Percentiles rank a stretch among this genome's conserved stretches.
Conservation (phyloP, 139 green algal species). For the Chlorella sp. region DNA sequence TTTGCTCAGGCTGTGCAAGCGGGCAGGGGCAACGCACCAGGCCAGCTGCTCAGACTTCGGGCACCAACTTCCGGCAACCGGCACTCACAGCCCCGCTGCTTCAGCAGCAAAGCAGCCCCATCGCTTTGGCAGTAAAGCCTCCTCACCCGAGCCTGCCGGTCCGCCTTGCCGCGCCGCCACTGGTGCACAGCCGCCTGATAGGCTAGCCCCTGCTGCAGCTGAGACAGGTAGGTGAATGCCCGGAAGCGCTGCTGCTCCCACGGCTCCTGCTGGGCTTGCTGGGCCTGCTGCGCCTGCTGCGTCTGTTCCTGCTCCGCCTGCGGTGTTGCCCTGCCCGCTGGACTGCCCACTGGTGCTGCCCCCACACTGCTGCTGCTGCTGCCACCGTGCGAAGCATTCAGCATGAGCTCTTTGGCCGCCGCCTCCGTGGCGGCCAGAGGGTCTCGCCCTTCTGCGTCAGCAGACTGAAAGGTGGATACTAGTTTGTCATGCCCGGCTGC, state of each 20-base stretch:
- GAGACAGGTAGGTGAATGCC: slow-evolving; percentile 65
- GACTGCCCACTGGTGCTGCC: too few species aligned
- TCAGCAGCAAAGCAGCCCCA: too few species aligned
- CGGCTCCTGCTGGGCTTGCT: background rate
- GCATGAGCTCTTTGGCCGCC: too few species aligned
- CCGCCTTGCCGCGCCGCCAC: slow-evolving; percentile 70
- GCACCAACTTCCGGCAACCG: too few species aligned
- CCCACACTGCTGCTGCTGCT: slow-evolving; percentile 11
- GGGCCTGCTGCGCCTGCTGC: background rate
- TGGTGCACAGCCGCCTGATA: slow-evolving; percentile 69
- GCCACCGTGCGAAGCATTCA: too few species aligned
- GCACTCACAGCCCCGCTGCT: too few species aligned
- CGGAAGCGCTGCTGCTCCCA: background rate
- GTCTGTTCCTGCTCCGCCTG: background rate
- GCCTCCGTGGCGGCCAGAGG: background rate
- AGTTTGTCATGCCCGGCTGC: background rate
- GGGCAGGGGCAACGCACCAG: too few species aligned
- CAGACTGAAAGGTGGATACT: too few species aligned
- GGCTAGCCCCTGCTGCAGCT: slow-evolving; percentile 72
- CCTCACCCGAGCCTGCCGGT: slow-evolving; percentile 44
- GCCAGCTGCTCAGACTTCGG: too few species aligned
- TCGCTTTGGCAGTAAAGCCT: too few species aligned
- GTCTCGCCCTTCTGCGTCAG: background rate
- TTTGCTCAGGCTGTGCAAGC: too few species aligned
- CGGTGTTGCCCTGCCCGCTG: background rate